Base-by-base conservation (phyloP, 1,284 basidiomycete species). In the Pascua sp. region DNA sequence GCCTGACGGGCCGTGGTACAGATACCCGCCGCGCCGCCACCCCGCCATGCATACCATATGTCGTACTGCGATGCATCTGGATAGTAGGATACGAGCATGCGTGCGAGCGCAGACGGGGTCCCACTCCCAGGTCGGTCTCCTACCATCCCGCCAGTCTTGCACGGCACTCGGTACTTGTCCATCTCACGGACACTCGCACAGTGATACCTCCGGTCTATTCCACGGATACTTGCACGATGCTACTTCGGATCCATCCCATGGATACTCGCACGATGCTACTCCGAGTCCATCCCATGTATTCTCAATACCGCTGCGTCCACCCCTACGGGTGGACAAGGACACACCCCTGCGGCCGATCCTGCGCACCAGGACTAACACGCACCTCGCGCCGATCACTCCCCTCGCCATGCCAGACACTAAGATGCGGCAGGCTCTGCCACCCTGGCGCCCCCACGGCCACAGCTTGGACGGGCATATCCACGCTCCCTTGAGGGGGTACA, bases 341-440 rank as follows among this genome's bases (percentile, higher is more conserved):
- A 2, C 40, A 12, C 13, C 55, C 48, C 1, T 32, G 37, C 8
- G 57, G 53, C 18, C 59, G 44, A 24, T 60, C 63, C 16, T 43
- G 42, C 11, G 40, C 39, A 32, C 24, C 24, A 7, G 24, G 3
- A 32, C 24, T 32, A 4, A 76, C 62, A 11, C 57, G 43, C 15
- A 76, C 59, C 54, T 75, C 72, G 45, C 67, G 56, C 42, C 62
- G 57, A 12, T 66, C 66, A 5, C 66, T 67, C 0, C 63, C 64
- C 11, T 66, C 62, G 8, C 68, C 70, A 15, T 72, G 67, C 51
- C 61, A 67, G n/a, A 75, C 63, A 10, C 53, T 62, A 7, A 76
- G 47, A 4, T 60, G 66, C 1, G 74, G 75, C 39, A 76, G 47
- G 0, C 57, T 49, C 10, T 61, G 51, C 70, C 69, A 68, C 5